Conservation (phyloP, 2,329 filamentous ascomycete species). For the Nigrospora sphaerica region DNA sequence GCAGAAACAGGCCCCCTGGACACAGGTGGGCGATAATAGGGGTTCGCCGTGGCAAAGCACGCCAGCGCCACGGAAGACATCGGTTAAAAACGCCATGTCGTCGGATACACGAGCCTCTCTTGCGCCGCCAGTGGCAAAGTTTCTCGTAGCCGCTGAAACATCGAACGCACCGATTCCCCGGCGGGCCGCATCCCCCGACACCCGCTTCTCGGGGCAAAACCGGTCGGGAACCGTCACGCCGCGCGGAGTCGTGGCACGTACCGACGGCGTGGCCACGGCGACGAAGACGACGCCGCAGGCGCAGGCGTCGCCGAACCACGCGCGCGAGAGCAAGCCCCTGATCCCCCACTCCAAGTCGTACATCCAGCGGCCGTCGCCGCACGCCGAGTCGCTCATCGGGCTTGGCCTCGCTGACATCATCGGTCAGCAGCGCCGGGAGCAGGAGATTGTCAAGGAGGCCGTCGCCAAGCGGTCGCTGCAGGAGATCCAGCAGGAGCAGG, state of each 20-base stretch:
- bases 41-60: constrained; percentile 62
- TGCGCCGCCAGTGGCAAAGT: constrained; percentile 28
- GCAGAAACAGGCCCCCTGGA: constrained; percentile 36
- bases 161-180: constrained; percentile 30
- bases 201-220: constrained; percentile 53
- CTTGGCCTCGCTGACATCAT: constrained; percentile 85
- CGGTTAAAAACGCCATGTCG: constrained; percentile 41
- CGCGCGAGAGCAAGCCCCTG: constrained; percentile 28
- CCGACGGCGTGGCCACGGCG: neutral
- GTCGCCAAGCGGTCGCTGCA: constrained; percentile 81
- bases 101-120: constrained; percentile 20
- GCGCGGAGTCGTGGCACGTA: constrained; percentile 7
- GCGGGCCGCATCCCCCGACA: constrained; percentile 54
- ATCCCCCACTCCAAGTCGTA: constrained; percentile 56
- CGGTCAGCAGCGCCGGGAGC: constrained; percentile 76
- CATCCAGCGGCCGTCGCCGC: constrained; percentile 48
- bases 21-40: constrained; percentile 31
- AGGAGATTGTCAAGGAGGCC: constrained; percentile 74
- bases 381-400: constrained; percentile 55
- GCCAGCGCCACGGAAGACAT: constrained; percentile 37
- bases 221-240: constrained; percentile 8
- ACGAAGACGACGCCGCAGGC: too few relatives aligned
- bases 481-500: constrained; percentile 95
- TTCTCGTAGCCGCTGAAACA: constrained; percentile 34
- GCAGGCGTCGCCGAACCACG: too few relatives aligned